Evolutionary conservation across 306 rosid genomes (phyloP).

Genomic region (Fragaria iinumae): DNA sequence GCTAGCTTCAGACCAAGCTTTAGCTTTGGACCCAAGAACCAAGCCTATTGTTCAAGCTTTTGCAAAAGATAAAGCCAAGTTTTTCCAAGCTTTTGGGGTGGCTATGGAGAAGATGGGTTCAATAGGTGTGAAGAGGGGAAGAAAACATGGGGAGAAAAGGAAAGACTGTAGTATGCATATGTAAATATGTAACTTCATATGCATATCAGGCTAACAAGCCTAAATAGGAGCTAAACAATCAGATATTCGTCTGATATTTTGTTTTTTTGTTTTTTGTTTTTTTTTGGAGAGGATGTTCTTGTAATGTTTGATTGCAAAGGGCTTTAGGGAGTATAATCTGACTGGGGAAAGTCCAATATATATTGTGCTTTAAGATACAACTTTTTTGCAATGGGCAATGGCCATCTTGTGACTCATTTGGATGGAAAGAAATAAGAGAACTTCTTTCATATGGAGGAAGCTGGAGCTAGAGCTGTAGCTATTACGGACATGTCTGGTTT

Average conservation of each 20-base stretch:
- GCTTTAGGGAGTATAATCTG: neutral
- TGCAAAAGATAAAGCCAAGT: conserved; percentile 65
- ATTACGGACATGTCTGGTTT: neutral
- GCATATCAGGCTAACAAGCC: too few relatives aligned
- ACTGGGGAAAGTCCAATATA: neutral
- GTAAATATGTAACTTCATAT: conserved; percentile 5
- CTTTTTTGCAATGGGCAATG: neutral
- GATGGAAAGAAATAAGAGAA: neutral
- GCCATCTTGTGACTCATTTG: neutral
- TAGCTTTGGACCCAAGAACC: conserved; percentile 62
- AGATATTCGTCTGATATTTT: too few relatives aligned
- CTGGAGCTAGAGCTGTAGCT: neutral
- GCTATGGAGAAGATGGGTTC: conserved; percentile 89
- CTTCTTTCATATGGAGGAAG: neutral
- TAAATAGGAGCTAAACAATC: too few relatives aligned
- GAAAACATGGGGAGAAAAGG: conserved; percentile 70
- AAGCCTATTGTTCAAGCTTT: conserved; percentile 48
- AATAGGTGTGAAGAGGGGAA: conserved; percentile 61
- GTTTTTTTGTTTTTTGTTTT: too few relatives aligned
- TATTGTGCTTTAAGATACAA: neutral
- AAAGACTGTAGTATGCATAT: conserved; percentile 53
- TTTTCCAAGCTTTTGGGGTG: conserved; percentile 65
- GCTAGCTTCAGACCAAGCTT: conserved; percentile 75
- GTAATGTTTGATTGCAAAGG: neutral
- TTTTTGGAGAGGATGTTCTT: too few relatives aligned